Base-by-base conservation (phyloP, 2,329 filamentous ascomycete species). In the Apiospora hydei region DNA sequence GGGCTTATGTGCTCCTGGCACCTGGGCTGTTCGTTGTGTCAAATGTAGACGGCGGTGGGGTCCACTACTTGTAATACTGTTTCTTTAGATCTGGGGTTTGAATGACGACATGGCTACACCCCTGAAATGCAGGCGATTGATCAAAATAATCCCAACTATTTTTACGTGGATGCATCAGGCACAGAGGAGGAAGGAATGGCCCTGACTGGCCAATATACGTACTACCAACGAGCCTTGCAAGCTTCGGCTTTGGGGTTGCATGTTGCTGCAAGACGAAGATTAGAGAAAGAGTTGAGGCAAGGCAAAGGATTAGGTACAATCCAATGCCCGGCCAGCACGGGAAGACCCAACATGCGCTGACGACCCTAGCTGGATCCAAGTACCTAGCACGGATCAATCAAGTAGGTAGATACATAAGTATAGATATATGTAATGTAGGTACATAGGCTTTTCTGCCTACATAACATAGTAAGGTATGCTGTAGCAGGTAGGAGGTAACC, bases 61-160 rank as follows among this genome's bases (percentile, higher is more conserved):
- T 64, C 57, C 57, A 64, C 57, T 41, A 57, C 51, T 34, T 34
- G 41, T 43, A n/a, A n/a, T n/a, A 43, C 51, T 57, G 51, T 57
- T 57, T 30, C 51, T 57, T 30, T 34, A 41, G 34, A 41, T 41
- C 57, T 64, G 57, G 57, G 57, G 57, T 24, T 7, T 64, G 10
- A n/a, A 64, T 64, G 57, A 64, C 57, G 57, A 64, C 57, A 64
- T 64, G 57, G 21, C 21, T 64, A 34, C 8, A 41, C n/a, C 57
- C 57, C 57, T 64, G 57, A 64, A 21, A 38, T 64, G 34, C 41
- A 43, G 10, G 41, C 41, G 8, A 10, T 10, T 14, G 11, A 38
- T 41, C n/a, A n/a, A n/a, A 41, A 41, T 3, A 7, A 21, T 7
- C 44, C 7, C 8, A 61, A 7, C 30, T 61, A 34, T 21, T 51